Evolutionary conservation across 179 eudicot genomes (phyloP), one percentile per base, ranked within the genome.

Genomic region (Spinacia oleracea): DNA sequence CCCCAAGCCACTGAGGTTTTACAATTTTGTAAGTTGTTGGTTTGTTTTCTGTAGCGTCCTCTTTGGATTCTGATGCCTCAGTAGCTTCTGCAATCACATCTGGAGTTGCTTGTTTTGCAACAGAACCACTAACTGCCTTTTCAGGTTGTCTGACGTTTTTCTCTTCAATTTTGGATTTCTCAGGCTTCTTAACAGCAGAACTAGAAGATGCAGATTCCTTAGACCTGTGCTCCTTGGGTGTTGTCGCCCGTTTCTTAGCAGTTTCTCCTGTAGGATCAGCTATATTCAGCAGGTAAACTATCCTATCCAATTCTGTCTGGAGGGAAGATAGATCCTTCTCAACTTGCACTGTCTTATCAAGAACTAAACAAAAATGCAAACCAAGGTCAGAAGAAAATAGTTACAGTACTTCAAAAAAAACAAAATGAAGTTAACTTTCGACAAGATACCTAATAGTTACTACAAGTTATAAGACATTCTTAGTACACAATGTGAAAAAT

Each of bases 1-100:
- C 99, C 79, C 99, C 99, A 76, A 96, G 99, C 99, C 99, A 92
- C 42, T 96, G 98, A 43, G 98, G 99, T 85, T 96, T 96, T 56
- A 66, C 83, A 77, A 81, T 88, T 71, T 87, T 84, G 80, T 83
- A 94, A 18, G 78, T 79, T 76, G 84, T 71, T 59, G 91, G 77
- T 78, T 83, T 88, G 64, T 76, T 78, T 68, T 83, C 91, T 29
- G 77, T 73, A 20, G 86, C 70, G 78, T 72, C 81, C 64, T 80
- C 86, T 70, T 25, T 62, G 64, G 79, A 81, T 78, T 84, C 86
- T 35, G 72, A 73, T 78, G 73, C 85, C 64, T 84, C 78, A 40
- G 58, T 76, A 16, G 82, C 72, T 85, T 90, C 86, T 42, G 59
- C 66, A 43, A 58, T 65, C 29, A 46, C 81, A 45, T 73, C 84